Percentiles rank a stretch among this genome's conserved stretches.
phyloP scores from a whole-genome alignment of 106 monocot species.

The Dendrobium nobile region DNA sequence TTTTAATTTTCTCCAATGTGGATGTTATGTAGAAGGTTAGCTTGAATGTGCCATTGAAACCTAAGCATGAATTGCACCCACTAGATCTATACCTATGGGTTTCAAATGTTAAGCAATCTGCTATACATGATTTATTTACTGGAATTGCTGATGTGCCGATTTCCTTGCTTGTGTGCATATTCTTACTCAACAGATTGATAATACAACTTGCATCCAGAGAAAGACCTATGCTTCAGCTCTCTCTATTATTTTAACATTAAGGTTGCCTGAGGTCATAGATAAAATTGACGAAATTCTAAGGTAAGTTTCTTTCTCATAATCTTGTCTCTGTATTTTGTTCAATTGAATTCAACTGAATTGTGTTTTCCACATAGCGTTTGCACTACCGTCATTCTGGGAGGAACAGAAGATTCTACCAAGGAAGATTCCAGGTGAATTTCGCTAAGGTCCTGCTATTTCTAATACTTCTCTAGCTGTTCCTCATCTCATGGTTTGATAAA shows the following conservation, averaged over 20 bases:
- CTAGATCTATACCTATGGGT: no score
- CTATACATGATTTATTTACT: no score
- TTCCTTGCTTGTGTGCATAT: no score
- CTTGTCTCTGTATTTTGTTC: background rate
- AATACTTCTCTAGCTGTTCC: background rate
- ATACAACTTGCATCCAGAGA: constrained; percentile 48
- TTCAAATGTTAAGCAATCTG: no score
- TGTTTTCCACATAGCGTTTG: constrained; percentile 54
- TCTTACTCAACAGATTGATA: constrained; percentile 55
- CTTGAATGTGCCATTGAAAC: no score
- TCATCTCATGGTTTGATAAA: background rate
- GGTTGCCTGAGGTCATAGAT: constrained; percentile 83
- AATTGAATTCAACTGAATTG: background rate
- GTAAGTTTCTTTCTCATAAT: constrained; percentile 24
- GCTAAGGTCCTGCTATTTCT: background rate
- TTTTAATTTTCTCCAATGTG: no score
- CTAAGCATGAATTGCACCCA: no score
- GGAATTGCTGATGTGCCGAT: no score
- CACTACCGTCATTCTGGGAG: constrained; percentile 80
- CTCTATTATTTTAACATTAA: constrained; percentile 76
- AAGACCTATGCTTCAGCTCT: constrained; percentile 85
- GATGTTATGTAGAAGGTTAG: no score
- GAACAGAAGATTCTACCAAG: constrained; percentile 41
- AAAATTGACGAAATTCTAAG: constrained; percentile 92
- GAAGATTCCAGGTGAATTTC: constrained; percentile 69